These are phyloP conservation scores for Persicaria tinctoria DNA, from an alignment of 148 eudicot species.

Conservation along the genomic window DNA sequence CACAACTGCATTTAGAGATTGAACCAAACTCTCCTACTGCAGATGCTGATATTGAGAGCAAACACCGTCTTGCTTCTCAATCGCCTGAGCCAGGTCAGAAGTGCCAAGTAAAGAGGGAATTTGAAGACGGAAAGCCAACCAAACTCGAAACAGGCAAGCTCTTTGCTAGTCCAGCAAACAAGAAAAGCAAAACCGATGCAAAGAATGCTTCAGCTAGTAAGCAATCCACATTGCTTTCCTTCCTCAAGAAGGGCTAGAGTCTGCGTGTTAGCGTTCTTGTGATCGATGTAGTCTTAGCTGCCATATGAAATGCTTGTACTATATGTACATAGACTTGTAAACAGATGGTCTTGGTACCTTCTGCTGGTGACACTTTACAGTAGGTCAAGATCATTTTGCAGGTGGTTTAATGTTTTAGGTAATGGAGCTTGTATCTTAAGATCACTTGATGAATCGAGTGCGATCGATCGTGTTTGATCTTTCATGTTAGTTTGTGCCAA, in stretches of 20 bases:
- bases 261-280: background rate
- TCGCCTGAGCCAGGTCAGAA: conserved; percentile 20
- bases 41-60: conserved; percentile 16
- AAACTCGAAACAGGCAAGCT: conserved; percentile 19
- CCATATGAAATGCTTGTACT: no score
- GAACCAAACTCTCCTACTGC: conserved; percentile 5
- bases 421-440: no score
- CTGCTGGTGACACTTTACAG: no score
- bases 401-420: no score
- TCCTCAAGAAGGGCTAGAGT: conserved; percentile 47
- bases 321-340: no score
- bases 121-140: conserved; percentile 30
- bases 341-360: no score
- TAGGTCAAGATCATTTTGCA: no score
- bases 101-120: conserved; percentile 41
- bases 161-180: conserved; percentile 29
- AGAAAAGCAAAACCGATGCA: conserved; percentile 38
- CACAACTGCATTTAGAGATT: conserved; percentile 7
- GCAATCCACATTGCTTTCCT: conserved; percentile 68
- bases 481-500: no score
- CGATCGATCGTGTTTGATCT: no score
- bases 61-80: conserved; percentile 17
- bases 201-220: conserved; percentile 34
- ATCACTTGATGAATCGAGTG: no score
- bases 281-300: no score